phyloP scores from a whole-genome alignment of 345 rosid species.

The Pelargonium nanum region DNA sequence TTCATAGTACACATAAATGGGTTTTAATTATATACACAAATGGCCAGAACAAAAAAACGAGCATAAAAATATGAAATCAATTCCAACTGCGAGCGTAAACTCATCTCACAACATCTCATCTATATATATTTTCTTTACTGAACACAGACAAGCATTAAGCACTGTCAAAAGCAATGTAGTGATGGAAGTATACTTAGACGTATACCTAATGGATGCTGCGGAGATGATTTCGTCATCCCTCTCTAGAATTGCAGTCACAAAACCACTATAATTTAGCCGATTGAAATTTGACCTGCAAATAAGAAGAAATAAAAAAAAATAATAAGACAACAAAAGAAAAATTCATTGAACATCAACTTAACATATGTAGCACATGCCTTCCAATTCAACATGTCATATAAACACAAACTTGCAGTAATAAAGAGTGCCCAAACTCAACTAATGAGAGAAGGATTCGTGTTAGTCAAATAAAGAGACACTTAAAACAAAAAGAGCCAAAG shows the following conservation, averaged over 20 bases:
- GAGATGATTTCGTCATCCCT: slow-evolving; percentile 72
- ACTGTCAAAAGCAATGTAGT: neutral
- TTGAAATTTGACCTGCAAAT: slow-evolving; percentile 69
- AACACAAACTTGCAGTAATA: too few species aligned
- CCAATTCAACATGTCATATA: too few species aligned
- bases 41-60: neutral
- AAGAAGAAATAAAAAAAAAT: too few species aligned
- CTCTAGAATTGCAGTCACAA: slow-evolving; percentile 70
- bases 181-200: too few species aligned
- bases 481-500: too few species aligned
- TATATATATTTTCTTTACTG: too few species aligned
- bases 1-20: neutral
- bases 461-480: too few species aligned
- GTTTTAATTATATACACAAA: neutral
- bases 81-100: neutral
- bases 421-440: too few species aligned
- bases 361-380: too few species aligned
- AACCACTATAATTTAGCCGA: slow-evolving; percentile 63
- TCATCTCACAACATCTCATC: slow-evolving; percentile 8
- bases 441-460: too few species aligned
- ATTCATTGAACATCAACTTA: too few species aligned
- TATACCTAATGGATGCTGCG: slow-evolving; percentile 86
- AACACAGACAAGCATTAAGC: neutral
- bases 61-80: neutral
- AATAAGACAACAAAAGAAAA: neutral